A percentile compares a stretch with the other conserved stretches of the same genome.
Conservation (phyloP, 2,329 filamentous ascomycete species). For the Aureobasidium vineae region DNA sequence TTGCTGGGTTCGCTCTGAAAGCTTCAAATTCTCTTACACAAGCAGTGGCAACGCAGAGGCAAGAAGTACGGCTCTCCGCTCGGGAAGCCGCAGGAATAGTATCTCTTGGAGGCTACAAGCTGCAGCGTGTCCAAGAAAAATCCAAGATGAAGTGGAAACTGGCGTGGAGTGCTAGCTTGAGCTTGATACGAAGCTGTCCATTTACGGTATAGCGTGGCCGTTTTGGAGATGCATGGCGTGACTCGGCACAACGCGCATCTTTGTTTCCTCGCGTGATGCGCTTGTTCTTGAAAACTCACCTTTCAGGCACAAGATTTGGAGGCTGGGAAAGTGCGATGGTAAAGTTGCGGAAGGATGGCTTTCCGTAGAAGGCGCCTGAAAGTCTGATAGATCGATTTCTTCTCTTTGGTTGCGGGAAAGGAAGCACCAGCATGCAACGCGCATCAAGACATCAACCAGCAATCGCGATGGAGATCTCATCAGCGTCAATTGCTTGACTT, state of each 20-base stretch:
- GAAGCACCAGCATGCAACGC: not conserved
- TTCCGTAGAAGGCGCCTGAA: not conserved
- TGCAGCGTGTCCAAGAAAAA: constrained; percentile 5
- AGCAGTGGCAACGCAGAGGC: not conserved
- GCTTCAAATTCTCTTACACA: not conserved
- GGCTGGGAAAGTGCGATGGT: not conserved
- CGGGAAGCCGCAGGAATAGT: constrained; percentile 16
- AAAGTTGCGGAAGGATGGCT: not conserved
- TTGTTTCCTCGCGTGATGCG: not conserved
- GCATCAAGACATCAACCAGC: not conserved
- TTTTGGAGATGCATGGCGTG: not conserved
- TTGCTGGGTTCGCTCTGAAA: not conserved
- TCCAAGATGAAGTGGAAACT: constrained; percentile 23
- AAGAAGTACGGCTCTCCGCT: constrained; percentile 26
- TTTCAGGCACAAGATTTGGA: not conserved
- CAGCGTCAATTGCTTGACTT: not conserved
- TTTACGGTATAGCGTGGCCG: not conserved
- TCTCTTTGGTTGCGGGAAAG: not conserved
- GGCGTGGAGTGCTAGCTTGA: constrained; percentile 1
- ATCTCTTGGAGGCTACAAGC: constrained; percentile 6
- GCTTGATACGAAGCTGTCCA: not conserved
- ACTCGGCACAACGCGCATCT: not conserved
- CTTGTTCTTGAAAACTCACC: not conserved
- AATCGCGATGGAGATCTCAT: not conserved
- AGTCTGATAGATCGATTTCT: not conserved